Conservation (phyloP, 2,329 filamentous ascomycete genomes). For the Colletotrichum sansevieriae region DNA sequence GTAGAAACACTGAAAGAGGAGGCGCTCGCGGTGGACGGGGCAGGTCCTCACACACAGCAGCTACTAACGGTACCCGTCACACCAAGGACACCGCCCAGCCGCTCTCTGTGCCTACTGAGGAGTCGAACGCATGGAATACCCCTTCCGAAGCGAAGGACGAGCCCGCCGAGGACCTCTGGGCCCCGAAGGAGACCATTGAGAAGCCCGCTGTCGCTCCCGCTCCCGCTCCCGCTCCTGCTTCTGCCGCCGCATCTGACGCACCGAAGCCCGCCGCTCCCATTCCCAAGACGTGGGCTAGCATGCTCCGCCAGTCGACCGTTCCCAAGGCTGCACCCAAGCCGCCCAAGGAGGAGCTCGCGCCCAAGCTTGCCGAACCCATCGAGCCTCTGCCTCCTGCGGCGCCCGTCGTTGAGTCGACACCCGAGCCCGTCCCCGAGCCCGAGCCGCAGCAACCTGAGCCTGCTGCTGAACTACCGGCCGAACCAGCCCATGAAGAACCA, state of each 20-base stretch:
- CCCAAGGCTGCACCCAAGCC: slow-evolving; percentile 69
- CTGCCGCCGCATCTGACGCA: slow-evolving; percentile 50
- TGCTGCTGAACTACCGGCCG: slow-evolving; percentile 50
- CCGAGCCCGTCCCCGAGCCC: slow-evolving; percentile 47
- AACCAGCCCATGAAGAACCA: slow-evolving; percentile 46
- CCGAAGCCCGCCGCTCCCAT: slow-evolving; percentile 55
- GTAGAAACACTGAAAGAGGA: slow-evolving; percentile 73
- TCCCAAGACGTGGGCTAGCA: slow-evolving; percentile 80
- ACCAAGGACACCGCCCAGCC: slow-evolving; percentile 63
- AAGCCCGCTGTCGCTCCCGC: slow-evolving; percentile 50
- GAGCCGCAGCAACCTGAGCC: slow-evolving; percentile 53
- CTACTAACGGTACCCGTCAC: slow-evolving; percentile 72
- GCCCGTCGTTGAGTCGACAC: slow-evolving; percentile 45
- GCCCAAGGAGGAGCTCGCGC: slow-evolving; percentile 61
- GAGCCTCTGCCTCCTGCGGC: slow-evolving; percentile 52
- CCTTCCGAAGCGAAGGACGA: slow-evolving; percentile 53
- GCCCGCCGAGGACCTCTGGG: slow-evolving; percentile 53
- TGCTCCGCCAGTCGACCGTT: slow-evolving; percentile 72
- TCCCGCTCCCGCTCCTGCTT: slow-evolving; percentile 48
- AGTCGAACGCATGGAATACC: slow-evolving; percentile 72
- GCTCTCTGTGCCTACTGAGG: slow-evolving; percentile 76
- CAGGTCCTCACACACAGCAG: slow-evolving; percentile 66
- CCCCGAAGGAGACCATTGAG: slow-evolving; percentile 56
- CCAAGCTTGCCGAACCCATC: slow-evolving; percentile 60
- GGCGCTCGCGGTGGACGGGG: slow-evolving; percentile 70